These are phyloP conservation scores for Sclerospora graminicola DNA, from an alignment of 352 stramenopile genomes.

Conservation along the genomic window DNA sequence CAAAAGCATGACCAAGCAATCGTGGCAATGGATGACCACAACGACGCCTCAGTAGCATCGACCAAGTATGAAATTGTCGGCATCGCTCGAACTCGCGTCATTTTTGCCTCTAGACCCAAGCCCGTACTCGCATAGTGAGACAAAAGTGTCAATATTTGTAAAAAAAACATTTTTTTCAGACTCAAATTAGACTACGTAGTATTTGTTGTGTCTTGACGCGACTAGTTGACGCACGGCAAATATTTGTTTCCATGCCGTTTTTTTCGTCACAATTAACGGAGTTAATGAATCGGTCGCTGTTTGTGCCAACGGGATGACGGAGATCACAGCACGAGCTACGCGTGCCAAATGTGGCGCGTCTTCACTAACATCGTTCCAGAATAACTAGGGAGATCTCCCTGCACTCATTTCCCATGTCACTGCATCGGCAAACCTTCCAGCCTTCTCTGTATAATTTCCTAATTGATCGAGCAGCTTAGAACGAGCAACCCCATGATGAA, in stretches of 20 bases:
- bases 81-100: conserved; percentile 60
- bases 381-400: conserved; percentile 22
- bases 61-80: conserved; percentile 70
- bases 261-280: not conserved
- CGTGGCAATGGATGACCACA: not conserved
- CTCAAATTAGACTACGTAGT: too few relatives aligned
- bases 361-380: conserved; percentile 41
- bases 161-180: too few relatives aligned
- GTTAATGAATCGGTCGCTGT: conserved; percentile 6
- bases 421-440: conserved; percentile 26
- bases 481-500: conserved; percentile 8
- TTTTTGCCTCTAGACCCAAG: conserved; percentile 72
- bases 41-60: not conserved
- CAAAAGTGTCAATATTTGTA: too few relatives aligned
- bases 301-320: conserved; percentile 15
- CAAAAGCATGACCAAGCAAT: conserved; percentile 24
- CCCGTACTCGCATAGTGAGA: conserved; percentile 53
- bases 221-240: conserved; percentile 18
- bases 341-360: conserved; percentile 31
- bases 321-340: conserved; percentile 24
- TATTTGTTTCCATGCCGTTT: conserved; percentile 12
- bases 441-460: conserved; percentile 25
- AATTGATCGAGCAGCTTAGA: conserved; percentile 27
- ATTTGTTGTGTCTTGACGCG: too few relatives aligned
- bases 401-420: conserved; percentile 43